These are phyloP conservation scores for Dissophora globulifera DNA, from an alignment of 192 early-diverging fungal species.

Conservation along the genomic window DNA sequence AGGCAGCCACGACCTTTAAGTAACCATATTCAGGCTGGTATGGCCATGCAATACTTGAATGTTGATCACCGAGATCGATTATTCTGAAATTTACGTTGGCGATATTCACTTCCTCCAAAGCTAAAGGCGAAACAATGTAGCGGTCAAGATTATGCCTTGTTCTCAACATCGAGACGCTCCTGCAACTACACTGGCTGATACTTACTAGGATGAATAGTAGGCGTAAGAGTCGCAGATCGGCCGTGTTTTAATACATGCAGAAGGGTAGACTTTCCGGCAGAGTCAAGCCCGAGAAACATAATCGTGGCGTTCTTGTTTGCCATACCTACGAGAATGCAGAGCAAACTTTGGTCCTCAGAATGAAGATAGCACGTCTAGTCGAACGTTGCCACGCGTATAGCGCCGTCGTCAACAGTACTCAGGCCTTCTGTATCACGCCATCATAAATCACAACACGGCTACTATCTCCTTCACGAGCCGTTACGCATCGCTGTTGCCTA, in stretches of 20 bases:
- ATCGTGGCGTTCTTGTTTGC: slow-evolving; percentile 99
- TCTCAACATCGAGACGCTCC: no score
- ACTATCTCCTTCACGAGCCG: no score
- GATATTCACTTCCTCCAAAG: slow-evolving; percentile 96
- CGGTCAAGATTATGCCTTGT: not conserved
- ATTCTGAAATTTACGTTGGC: slow-evolving; percentile 98
- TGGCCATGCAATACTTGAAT: slow-evolving; percentile 70
- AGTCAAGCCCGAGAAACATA: slow-evolving; percentile 97
- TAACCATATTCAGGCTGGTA: not conserved
- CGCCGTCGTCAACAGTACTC: no score
- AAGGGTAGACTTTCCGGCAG: slow-evolving; percentile 98
- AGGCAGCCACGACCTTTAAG: not conserved
- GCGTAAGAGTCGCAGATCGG: slow-evolving; percentile 91
- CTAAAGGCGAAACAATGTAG: slow-evolving; percentile 43
- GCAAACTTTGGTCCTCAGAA: not conserved
- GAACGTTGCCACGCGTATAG: not conserved
- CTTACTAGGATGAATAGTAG: slow-evolving; percentile 98
- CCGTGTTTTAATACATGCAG: slow-evolving; percentile 99
- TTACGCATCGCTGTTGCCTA: no score
- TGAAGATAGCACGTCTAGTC: no score
- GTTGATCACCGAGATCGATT: slow-evolving; percentile 97
- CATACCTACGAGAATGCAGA: slow-evolving; percentile 75
- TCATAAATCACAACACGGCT: no score
- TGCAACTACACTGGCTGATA: slow-evolving; percentile 5
- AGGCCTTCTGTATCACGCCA: no score